phyloP scores from a whole-genome alignment of 176 grass and related monocot species.

The Phoenix dactylifera region DNA sequence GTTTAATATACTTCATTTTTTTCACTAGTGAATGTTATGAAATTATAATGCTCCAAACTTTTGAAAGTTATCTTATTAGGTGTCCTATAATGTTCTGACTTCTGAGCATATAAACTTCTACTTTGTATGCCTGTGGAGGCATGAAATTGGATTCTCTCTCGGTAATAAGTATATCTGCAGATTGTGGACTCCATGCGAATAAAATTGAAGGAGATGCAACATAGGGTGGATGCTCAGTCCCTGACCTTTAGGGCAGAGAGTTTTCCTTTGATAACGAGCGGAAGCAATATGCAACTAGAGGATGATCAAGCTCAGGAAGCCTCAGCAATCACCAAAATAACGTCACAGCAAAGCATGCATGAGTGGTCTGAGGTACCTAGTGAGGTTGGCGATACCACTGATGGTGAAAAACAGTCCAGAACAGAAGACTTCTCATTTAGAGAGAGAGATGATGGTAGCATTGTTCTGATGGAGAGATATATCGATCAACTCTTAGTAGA shows the following conservation, averaged over 20 bases:
- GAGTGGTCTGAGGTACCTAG: slow-evolving; percentile 86
- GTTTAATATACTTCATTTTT: too few relatives aligned
- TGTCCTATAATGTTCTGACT: background rate
- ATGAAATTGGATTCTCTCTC: background rate
- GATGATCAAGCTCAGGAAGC: slow-evolving; percentile 39
- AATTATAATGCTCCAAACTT: too few relatives aligned
- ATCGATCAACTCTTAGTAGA: slow-evolving; percentile 79
- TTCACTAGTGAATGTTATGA: too few relatives aligned
- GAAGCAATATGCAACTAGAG: slow-evolving; percentile 34
- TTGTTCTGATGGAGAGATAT: slow-evolving; percentile 83
- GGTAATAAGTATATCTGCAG: slow-evolving; percentile 9
- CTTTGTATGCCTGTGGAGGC: slow-evolving; percentile 22
- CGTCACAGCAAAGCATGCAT: slow-evolving; percentile 86
- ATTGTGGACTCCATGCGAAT: slow-evolving; percentile 31
- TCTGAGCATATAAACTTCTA: slow-evolving; percentile 15
- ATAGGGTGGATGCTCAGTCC: slow-evolving; percentile 1
- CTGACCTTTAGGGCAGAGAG: slow-evolving; percentile 19
- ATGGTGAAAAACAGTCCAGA: slow-evolving; percentile 37
- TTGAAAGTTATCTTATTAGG: background rate
- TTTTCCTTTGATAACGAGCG: slow-evolving; percentile 12
- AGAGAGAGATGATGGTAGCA: slow-evolving; percentile 32
- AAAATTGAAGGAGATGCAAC: slow-evolving; percentile 17
- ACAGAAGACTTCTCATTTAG: slow-evolving; percentile 32
- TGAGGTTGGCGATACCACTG: slow-evolving; percentile 47
- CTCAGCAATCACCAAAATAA: slow-evolving; percentile 34